These are phyloP conservation scores for Bretziella fagacearum DNA, from an alignment of 2,329 filamentous ascomycete genomes.

Conservation along the genomic window DNA sequence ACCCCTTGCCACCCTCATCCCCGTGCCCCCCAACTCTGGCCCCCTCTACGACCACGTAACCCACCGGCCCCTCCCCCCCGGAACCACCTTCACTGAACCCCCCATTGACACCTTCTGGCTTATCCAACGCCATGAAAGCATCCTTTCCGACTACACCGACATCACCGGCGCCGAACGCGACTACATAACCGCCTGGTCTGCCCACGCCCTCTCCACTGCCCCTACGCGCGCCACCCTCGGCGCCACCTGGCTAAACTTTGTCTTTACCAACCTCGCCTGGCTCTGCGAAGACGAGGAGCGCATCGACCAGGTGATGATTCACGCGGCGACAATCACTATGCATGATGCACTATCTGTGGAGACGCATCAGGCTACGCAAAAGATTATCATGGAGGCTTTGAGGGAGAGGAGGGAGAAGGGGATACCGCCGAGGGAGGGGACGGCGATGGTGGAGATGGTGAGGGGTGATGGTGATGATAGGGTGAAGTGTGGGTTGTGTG, in stretches of 20 bases:
- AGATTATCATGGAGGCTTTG: conserved; percentile 15
- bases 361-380: conserved; percentile 27
- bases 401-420: background rate
- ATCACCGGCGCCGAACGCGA: conserved; percentile 37
- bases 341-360: conserved; percentile 30
- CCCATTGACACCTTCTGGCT: conserved; percentile 36
- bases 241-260: conserved; percentile 34
- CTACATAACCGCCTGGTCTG: conserved; percentile 42
- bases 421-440: background rate
- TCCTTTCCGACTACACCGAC: conserved; percentile 39
- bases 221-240: conserved; percentile 36
- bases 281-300: conserved; percentile 31
- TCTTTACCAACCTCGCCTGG: conserved; percentile 34
- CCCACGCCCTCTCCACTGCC: conserved; percentile 34
- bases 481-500: conserved; percentile 1
- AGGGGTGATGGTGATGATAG: background rate
- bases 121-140: conserved; percentile 41
- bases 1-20: conserved; percentile 18
- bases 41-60: conserved; percentile 42
- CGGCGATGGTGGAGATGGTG: background rate
- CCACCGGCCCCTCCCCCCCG: conserved; percentile 33
- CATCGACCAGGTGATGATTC: conserved; percentile 38
- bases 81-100: conserved; percentile 28
- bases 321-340: conserved; percentile 33
- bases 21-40: conserved; percentile 21